A percentile compares a stretch with the other conserved stretches of the same genome.
These are phyloP conservation scores for Meripilus lineatus DNA, from an alignment of 1,284 basidiomycete species.

Conservation along the genomic window DNA sequence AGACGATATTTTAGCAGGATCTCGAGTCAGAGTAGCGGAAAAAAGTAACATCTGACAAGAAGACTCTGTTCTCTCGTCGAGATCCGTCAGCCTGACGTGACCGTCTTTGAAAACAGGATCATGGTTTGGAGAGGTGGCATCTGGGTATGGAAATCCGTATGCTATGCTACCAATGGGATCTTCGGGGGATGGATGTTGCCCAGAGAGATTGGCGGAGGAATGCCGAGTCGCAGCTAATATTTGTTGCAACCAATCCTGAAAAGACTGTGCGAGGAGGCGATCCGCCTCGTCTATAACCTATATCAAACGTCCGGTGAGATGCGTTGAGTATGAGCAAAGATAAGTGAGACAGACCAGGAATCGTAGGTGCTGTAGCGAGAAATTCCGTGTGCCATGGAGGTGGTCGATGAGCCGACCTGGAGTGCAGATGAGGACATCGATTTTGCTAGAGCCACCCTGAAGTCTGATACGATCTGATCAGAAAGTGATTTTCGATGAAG, in stretches of 20 bases:
- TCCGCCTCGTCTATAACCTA: conserved; percentile 98
- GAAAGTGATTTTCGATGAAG: not conserved
- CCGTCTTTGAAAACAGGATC: conserved; percentile 39
- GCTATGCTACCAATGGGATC: not conserved
- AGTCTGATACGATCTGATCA: conserved; percentile 34
- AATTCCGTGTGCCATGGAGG: conserved; percentile 81
- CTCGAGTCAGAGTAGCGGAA: conserved; percentile 92
- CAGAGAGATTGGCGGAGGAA: conserved; percentile 20
- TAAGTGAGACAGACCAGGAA: conserved; percentile 60
- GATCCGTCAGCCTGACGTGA: conserved; percentile 39
- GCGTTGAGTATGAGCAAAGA: not conserved
- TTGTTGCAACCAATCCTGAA: conserved; percentile 90
- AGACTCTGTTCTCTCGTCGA: conserved; percentile 48
- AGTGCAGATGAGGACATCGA: conserved; percentile 94
- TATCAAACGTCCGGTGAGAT: conserved; percentile 2
- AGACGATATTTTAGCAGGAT: conserved; percentile 88
- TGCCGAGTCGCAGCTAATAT: conserved; percentile 72
- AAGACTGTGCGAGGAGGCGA: conserved; percentile 88
- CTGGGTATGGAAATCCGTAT: conserved; percentile 28
- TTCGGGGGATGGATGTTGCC: not conserved
- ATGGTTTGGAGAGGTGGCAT: conserved; percentile 59
- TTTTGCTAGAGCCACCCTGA: conserved; percentile 76
- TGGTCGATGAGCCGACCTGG: conserved; percentile 96
- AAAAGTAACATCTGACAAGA: conserved; percentile 96
- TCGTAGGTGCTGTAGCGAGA: conserved; percentile 90